Conservation (phyloP, 176 grass and related monocot species). For the Panicum miliaceum region DNA sequence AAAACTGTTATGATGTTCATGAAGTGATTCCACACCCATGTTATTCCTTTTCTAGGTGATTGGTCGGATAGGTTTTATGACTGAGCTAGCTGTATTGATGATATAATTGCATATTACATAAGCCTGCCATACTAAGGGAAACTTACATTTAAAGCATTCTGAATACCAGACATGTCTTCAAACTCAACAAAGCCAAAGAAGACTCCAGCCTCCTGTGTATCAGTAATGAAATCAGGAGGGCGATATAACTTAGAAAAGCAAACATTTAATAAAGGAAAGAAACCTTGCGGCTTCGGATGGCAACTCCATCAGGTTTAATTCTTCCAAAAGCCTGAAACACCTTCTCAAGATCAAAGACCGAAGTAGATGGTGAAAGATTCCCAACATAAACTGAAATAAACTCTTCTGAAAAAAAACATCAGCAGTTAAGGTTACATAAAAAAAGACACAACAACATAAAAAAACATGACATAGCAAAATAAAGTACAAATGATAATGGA, state of each 20-base stretch:
- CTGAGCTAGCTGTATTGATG: neutral
- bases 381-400: slow-evolving; percentile 68
- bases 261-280: slow-evolving; percentile 18
- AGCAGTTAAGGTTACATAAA: neutral
- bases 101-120: slow-evolving; percentile 26
- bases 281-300: slow-evolving; percentile 82
- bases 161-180: slow-evolving; percentile 63
- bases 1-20: neutral
- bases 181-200: slow-evolving; percentile 78
- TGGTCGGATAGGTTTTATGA: neutral
- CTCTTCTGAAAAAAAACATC: slow-evolving; percentile 50
- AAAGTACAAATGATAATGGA: slow-evolving; percentile 1
- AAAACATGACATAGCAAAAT: neutral
- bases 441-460: slow-evolving; percentile 6
- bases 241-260: slow-evolving; percentile 9
- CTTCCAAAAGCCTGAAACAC: slow-evolving; percentile 67
- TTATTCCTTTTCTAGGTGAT: neutral
- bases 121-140: neutral
- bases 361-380: slow-evolving; percentile 72
- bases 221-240: slow-evolving; percentile 28
- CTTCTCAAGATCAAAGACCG: slow-evolving; percentile 70
- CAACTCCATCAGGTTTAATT: slow-evolving; percentile 72
- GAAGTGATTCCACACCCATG: neutral
- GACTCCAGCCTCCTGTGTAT: slow-evolving; percentile 68
- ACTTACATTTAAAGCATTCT: slow-evolving; percentile 70